Evolutionary conservation across 2,329 filamentous ascomycete species (phyloP).

Genomic region (Onygenales sp.): DNA sequence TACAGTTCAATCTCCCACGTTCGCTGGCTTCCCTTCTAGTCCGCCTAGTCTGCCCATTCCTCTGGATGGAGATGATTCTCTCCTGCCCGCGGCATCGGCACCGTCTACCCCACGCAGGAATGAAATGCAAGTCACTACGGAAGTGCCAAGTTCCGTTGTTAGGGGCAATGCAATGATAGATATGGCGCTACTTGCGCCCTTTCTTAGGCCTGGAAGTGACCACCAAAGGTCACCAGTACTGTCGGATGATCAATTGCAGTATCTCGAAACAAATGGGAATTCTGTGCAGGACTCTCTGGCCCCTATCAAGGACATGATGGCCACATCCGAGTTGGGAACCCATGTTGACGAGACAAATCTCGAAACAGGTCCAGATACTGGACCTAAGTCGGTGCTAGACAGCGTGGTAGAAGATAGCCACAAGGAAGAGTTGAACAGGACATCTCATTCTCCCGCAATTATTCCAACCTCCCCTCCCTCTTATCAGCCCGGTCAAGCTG

Average conservation of each 20-base stretch:
- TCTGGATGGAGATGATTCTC: not conserved
- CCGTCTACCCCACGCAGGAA: not conserved
- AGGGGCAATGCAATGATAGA: not conserved
- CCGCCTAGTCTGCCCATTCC: conserved; percentile 2
- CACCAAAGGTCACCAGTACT: not conserved
- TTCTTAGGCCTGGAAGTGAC: not conserved
- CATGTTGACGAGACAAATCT: not conserved
- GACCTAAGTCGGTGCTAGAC: not conserved
- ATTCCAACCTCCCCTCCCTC: not conserved
- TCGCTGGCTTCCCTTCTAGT: conserved; percentile 11
- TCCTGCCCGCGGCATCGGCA: not conserved
- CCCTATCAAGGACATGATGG: not conserved
- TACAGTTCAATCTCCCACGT: conserved; percentile 7
- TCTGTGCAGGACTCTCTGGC: not conserved
- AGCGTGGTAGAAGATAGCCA: not conserved
- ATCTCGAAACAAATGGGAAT: not conserved
- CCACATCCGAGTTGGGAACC: not conserved
- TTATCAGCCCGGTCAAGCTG: not conserved
- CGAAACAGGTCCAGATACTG: not conserved
- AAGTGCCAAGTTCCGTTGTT: not conserved
- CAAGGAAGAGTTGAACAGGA: not conserved
- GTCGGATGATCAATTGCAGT: not conserved
- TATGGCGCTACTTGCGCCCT: not conserved
- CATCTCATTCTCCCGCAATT: not conserved
- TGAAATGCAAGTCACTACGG: not conserved